Evolutionary conservation across 2,329 filamentous ascomycete species (phyloP).

Genomic region (Colletotrichum cuscutae): DNA sequence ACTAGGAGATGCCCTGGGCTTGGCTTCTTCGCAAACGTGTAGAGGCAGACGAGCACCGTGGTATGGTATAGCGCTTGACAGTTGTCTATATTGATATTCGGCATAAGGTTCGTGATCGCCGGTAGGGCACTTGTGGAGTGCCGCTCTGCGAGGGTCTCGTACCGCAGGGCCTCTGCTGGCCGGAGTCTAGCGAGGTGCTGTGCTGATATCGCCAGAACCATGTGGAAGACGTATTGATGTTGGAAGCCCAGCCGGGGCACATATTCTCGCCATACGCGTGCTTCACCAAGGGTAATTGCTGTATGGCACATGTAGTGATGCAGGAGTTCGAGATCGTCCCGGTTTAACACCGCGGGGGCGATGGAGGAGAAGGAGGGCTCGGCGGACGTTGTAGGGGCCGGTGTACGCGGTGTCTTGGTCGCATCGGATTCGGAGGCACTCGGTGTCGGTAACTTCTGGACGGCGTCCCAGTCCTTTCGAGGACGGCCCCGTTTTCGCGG

Average conservation of each 20-base stretch:
- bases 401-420: slow-evolving; percentile 3
- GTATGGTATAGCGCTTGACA: slow-evolving; percentile 38
- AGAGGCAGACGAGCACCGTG: slow-evolving; percentile 38
- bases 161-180: slow-evolving; percentile 13
- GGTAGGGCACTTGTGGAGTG: slow-evolving; percentile 36
- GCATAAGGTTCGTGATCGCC: slow-evolving; percentile 37
- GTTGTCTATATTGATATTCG: slow-evolving; percentile 34
- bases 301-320: slow-evolving; percentile 39
- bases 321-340: slow-evolving; percentile 40
- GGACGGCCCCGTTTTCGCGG: slow-evolving; percentile 33
- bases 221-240: slow-evolving; percentile 38
- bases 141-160: slow-evolving; percentile 35
- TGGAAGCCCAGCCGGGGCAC: slow-evolving; percentile 39
- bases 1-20: slow-evolving; percentile 34
- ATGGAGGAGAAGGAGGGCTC: background rate
- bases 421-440: slow-evolving; percentile 7
- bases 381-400: background rate
- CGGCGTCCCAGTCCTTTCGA: slow-evolving; percentile 31
- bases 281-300: slow-evolving; percentile 35
- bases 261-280: slow-evolving; percentile 35
- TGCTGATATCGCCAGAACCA: slow-evolving; percentile 39
- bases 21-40: slow-evolving; percentile 35
- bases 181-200: slow-evolving; percentile 37
- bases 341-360: slow-evolving; percentile 22
- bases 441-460: slow-evolving; percentile 7